Base-by-base conservation (phyloP, 768 basidiomycete species). In the Naematelia encephala region DNA sequence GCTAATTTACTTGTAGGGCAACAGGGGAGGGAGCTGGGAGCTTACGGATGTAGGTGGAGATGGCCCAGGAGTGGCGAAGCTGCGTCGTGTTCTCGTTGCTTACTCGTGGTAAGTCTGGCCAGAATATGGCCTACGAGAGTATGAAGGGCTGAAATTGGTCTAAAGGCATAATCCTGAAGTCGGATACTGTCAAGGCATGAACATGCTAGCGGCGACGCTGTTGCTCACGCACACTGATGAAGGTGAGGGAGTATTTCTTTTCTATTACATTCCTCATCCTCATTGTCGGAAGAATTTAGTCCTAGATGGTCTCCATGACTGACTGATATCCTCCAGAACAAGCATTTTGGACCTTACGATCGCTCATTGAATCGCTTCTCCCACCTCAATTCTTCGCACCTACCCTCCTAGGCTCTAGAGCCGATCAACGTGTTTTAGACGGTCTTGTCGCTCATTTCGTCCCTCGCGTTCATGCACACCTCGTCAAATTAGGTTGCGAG, bases 331-430 rank as follows among this genome's bases (percentile, higher is more conserved):
- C n/a, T n/a, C n/a, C 46, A 77, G 93, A 97, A 79, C 91, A 94
- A 60, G 94, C 94, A 0, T 98, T 96, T 71, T 98, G 93, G 93
- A 88, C 88, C 28, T 86, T 97, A 11, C 80, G 85, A 0, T 90
- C 89, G 12, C 87, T 97, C 64, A 85, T 97, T 44, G 91, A 94
- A 74, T 84, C 85, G 10, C 85, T 93, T 42, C 82, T 98, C 0
- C 96, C 96, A 0, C 84, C 87, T 57, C 87, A 93, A 54, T 99
- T 96, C 80, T 98, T 93, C 78, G 89, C 94, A 1, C 89, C 91
- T 0, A 88, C 87, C 1, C 81, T 99, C 1, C 84, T 96, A 0
- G 91, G 92, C 39, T 97, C 92, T 12, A 85, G 93, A 26, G 91
- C 92, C 1, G 97, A 94, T 68, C 96, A 94, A 16, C 79, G 91